phyloP scores from a whole-genome alignment of 129 eudicot genomes.

The Pittosporum tobira region DNA sequence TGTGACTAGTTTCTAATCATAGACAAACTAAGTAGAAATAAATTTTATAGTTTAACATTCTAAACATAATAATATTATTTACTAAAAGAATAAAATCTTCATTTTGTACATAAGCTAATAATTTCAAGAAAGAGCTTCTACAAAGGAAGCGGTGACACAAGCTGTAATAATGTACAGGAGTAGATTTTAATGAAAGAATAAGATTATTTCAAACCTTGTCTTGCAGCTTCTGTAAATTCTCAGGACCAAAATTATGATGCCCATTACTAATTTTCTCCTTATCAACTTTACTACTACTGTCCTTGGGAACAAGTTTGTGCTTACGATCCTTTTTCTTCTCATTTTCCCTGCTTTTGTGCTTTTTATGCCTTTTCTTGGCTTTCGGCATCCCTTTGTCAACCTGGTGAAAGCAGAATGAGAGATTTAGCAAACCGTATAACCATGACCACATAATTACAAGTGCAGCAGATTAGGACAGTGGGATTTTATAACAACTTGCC shows the following conservation, averaged over 20 bases:
- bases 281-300: conserved; percentile 28
- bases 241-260: conserved; percentile 14
- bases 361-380: conserved; percentile 38
- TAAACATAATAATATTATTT: too few species aligned
- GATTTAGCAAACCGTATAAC: neutral
- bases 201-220: conserved; percentile 11
- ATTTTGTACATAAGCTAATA: too few species aligned
- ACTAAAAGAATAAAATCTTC: too few species aligned
- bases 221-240: conserved; percentile 2
- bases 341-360: conserved; percentile 27
- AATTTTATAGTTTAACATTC: too few species aligned
- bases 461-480: neutral
- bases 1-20: too few species aligned
- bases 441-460: neutral
- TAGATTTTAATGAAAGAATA: too few species aligned
- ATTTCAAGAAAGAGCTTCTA: too few species aligned
- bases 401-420: conserved; percentile 21
- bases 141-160: neutral
- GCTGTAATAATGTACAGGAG: too few species aligned
- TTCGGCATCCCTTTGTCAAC: conserved; percentile 45
- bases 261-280: conserved; percentile 34
- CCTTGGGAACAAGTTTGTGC: conserved; percentile 40
- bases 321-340: conserved; percentile 42
- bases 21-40: too few species aligned
- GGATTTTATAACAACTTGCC: neutral